Evolutionary conservation across 345 rosid genomes (phyloP).

Genomic region (Melaleuca alternifolia): DNA sequence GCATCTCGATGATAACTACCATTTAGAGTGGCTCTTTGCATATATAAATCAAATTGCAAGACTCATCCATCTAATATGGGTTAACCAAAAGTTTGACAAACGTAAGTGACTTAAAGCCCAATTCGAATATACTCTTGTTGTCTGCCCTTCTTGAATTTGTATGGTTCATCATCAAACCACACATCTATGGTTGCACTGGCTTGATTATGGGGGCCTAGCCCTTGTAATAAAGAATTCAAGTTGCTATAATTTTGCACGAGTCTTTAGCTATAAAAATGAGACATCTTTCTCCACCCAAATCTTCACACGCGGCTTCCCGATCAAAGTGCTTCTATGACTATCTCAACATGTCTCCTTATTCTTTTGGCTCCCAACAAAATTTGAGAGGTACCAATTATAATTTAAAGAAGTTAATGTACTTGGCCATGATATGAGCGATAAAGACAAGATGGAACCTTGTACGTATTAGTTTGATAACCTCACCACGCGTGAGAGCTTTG

Average conservation of each 20-base stretch:
- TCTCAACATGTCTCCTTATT: neutral
- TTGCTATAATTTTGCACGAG: neutral
- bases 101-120: neutral
- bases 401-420: neutral
- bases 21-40: neutral
- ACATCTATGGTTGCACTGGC: neutral
- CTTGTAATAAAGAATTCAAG: neutral
- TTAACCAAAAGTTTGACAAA: neutral
- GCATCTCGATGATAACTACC: neutral
- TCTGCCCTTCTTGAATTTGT: neutral
- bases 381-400: neutral
- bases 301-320: neutral
- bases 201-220: neutral
- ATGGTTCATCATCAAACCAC: neutral
- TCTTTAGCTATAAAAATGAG: neutral
- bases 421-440: neutral
- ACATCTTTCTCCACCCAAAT: neutral
- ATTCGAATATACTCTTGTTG: neutral
- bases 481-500: neutral
- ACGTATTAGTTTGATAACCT: neutral
- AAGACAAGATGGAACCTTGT: neutral
- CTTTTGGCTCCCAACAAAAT: neutral
- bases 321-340: neutral
- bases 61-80: neutral
- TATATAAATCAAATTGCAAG: neutral